These are phyloP conservation scores for Sphagnum fallax DNA, from an alignment of 228 moss, liverwort and hornwort species.

Conservation along the genomic window DNA sequence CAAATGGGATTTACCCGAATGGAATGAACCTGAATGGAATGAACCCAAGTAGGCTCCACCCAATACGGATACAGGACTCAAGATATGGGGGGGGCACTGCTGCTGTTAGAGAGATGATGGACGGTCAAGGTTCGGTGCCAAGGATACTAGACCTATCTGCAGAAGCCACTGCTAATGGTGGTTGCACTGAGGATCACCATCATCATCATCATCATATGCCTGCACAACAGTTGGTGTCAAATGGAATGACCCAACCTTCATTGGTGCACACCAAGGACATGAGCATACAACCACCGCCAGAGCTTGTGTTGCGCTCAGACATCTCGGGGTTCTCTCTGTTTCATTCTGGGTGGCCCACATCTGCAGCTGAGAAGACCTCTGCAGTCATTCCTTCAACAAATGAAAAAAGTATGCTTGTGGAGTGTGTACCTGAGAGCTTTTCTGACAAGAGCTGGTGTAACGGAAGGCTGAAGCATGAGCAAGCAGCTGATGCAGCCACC, in stretches of 20 bases:
- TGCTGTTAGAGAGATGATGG: too few relatives aligned
- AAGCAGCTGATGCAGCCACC: conserved; percentile 13
- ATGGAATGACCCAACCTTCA: conserved; percentile 17
- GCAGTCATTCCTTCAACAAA: conserved; percentile 17
- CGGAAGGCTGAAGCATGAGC: conserved; percentile 37
- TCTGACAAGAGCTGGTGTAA: conserved; percentile 39
- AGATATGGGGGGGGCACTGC: too few relatives aligned
- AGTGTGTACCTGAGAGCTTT: conserved; percentile 26
- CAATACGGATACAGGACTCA: too few relatives aligned
- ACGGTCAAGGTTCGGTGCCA: too few relatives aligned
- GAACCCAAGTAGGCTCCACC: conserved; percentile 17
- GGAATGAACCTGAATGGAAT: too few relatives aligned
- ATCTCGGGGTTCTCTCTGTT: conserved; percentile 75
- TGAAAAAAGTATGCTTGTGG: conserved; percentile 22
- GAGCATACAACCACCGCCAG: too few relatives aligned
- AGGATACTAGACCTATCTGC: too few relatives aligned
- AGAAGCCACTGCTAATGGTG: too few relatives aligned
- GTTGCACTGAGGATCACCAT: too few relatives aligned
- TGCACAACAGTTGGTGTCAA: conserved; percentile 24
- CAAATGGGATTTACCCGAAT: conserved; percentile 22
- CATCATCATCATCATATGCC: conserved; percentile 2
- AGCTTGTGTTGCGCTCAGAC: conserved; percentile 7
- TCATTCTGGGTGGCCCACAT: conserved; percentile 80
- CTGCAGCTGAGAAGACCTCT: conserved; percentile 39
- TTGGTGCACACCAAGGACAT: background rate